Base-by-base conservation (phyloP, 225 moss, liverwort and hornwort species). In the Sphagnum contortum region DNA sequence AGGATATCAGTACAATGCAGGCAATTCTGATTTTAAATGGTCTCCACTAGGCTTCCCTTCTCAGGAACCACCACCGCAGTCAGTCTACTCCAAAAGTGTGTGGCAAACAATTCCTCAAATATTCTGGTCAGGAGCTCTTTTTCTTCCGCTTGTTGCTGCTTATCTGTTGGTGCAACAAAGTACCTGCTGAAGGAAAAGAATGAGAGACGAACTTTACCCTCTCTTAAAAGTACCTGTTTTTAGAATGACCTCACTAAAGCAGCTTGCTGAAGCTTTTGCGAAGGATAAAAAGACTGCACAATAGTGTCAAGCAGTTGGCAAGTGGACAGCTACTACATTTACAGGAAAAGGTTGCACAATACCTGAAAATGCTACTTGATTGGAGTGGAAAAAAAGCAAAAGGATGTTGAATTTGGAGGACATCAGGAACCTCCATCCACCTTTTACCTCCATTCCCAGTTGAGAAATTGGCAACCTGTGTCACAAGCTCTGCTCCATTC, bases 401-500 rank as follows among this genome's bases (percentile, higher is more conserved):
- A 3, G 87, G 86, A 44, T 47, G 83, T 64, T 79, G 47, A 46
- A 88, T 66, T 60, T 73, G 80, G 61, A 80, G 77, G 60, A 76
- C 68, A 49, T 63, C 71, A 48, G 69, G 83, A 49, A 76, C 67
- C 52, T 77, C 69, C 55, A 13, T 70, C 77, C 80, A 80, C 4
- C 61, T 64, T 73, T 75, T 72, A 11, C 63, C 75, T 48, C 71
- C 74, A 51, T 76, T 69, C 54, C 73, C 75, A 47, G 74, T 53
- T 50, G 71, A 71, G 48, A 73, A 73, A 64, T 91, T 82, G 5
- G 88, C 80, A 63, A 98, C 89, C 72, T 91, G 78, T 45, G 84
- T 80, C 64, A 98, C 68, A 45, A 98, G 80, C 64, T 74, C 90
- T 62, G 88, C 92, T 70, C 93, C 96, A 74, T 92, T 96, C 92